Percentiles rank a stretch among this genome's conserved stretches.
Conservation (phyloP, 2,329 filamentous ascomycete genomes). For the Fusarium staphyleae region DNA sequence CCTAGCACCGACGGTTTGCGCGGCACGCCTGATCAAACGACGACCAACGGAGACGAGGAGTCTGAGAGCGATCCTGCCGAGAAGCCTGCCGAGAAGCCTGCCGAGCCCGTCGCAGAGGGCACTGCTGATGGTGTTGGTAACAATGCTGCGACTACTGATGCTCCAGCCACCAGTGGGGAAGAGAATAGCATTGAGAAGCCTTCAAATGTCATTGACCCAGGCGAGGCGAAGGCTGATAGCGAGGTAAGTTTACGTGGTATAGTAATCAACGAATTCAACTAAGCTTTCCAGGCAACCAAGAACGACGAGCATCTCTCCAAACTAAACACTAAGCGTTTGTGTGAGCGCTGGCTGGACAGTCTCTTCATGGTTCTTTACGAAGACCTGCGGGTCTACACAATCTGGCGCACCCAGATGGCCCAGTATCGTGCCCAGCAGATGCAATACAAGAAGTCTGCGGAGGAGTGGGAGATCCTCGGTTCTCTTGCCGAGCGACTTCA, state of each 20-base stretch:
- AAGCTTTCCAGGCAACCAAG: slow-evolving; percentile 60
- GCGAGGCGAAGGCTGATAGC: slow-evolving; percentile 76
- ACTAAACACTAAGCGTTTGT: slow-evolving; percentile 96
- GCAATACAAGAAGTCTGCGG: slow-evolving; percentile 94
- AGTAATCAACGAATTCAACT: slow-evolving; percentile 11
- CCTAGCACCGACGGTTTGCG: slow-evolving; percentile 81
- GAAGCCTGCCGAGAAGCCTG: slow-evolving; percentile 41
- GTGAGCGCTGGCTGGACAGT: slow-evolving; percentile 97
- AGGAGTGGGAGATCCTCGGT: slow-evolving; percentile 98
- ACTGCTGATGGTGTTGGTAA: slow-evolving; percentile 40
- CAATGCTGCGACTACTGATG: slow-evolving; percentile 32
- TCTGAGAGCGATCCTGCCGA: slow-evolving; percentile 46
- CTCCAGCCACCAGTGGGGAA: slow-evolving; percentile 49
- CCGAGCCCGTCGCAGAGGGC: slow-evolving; percentile 18
- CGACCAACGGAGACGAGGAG: slow-evolving; percentile 56
- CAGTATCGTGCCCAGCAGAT: slow-evolving; percentile 93
- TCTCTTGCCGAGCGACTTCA: slow-evolving; percentile 92
- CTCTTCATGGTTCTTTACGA: slow-evolving; percentile 99
- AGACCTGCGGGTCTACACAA: slow-evolving; percentile 96
- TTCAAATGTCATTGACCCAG: slow-evolving; percentile 77
- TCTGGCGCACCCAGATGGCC: slow-evolving; percentile 98
- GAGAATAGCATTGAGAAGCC: slow-evolving; percentile 73
- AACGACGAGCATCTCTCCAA: slow-evolving; percentile 81
- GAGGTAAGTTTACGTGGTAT: slow-evolving; percentile 60
- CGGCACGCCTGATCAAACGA: slow-evolving; percentile 68